A percentile compares a stretch with the other conserved stretches of the same genome.
Evolutionary conservation across 441 rosid species (phyloP).

Genomic region (Kokia cookei): DNA sequence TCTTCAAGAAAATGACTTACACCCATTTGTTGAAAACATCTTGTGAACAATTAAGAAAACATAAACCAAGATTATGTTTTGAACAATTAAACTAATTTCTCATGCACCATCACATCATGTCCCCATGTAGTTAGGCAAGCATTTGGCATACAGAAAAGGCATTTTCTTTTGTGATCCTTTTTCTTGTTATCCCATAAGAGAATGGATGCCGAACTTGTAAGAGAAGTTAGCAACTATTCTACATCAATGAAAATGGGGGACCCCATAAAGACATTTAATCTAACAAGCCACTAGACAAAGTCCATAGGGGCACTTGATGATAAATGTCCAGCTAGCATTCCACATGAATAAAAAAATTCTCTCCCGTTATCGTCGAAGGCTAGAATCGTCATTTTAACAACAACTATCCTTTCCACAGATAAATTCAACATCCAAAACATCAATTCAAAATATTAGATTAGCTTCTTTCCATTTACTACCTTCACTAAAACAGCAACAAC

Average conservation of each 20-base stretch:
- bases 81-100: neutral
- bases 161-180: slow-evolving; percentile 4
- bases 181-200: neutral
- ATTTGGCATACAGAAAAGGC: slow-evolving; percentile 7
- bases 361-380: neutral
- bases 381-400: neutral
- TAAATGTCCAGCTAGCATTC: slow-evolving; percentile 7
- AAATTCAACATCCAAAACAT: neutral
- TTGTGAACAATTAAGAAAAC: neutral
- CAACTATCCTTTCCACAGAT: neutral
- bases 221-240: slow-evolving; percentile 3
- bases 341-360: neutral
- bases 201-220: slow-evolving; percentile 8
- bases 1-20: neutral
- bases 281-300: neutral
- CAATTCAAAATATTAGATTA: neutral
- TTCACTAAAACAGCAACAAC: neutral
- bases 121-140: slow-evolving; percentile 7
- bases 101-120: slow-evolving; percentile 6
- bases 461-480: neutral
- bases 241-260: neutral
- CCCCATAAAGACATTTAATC: slow-evolving; percentile 1
- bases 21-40: neutral
- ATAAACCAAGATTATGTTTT: neutral
- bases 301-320: neutral